These are phyloP conservation scores for Yamadazyma scolyti DNA, from an alignment of 805 yeast species.

Conservation along the genomic window DNA sequence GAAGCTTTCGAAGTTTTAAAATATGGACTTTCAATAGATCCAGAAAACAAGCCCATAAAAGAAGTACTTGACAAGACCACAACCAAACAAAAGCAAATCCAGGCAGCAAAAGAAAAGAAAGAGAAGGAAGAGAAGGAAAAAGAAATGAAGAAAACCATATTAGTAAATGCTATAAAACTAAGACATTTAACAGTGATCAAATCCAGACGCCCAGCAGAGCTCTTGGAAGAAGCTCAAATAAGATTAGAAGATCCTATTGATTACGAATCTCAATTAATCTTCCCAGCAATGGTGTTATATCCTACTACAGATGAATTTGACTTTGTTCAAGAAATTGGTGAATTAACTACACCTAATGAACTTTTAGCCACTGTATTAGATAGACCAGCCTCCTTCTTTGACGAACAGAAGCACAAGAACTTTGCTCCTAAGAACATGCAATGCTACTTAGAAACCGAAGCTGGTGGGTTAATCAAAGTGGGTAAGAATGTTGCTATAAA, in stretches of 20 bases:
- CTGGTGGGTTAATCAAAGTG: constrained; percentile 82
- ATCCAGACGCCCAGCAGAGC: constrained; percentile 53
- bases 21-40: constrained; percentile 63
- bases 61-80: constrained; percentile 40
- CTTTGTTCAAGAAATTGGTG: constrained; percentile 71
- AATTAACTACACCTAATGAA: constrained; percentile 63
- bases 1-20: constrained; percentile 68
- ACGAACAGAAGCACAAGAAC: constrained; percentile 55
- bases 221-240: constrained; percentile 48
- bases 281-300: constrained; percentile 77
- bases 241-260: constrained; percentile 63
- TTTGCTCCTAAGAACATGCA: constrained; percentile 60
- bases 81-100: constrained; percentile 30
- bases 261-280: constrained; percentile 71
- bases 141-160: constrained; percentile 37
- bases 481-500: constrained; percentile 73
- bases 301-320: constrained; percentile 86
- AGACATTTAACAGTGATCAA: constrained; percentile 53
- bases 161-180: constrained; percentile 57
- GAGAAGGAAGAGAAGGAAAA: constrained; percentile 38
- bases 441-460: constrained; percentile 74
- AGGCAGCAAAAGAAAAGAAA: constrained; percentile 25
- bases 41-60: constrained; percentile 53
- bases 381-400: constrained; percentile 69
- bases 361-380: constrained; percentile 54